Base-by-base conservation (phyloP, 2,329 filamentous ascomycete species). In the Alternaria alternata region DNA sequence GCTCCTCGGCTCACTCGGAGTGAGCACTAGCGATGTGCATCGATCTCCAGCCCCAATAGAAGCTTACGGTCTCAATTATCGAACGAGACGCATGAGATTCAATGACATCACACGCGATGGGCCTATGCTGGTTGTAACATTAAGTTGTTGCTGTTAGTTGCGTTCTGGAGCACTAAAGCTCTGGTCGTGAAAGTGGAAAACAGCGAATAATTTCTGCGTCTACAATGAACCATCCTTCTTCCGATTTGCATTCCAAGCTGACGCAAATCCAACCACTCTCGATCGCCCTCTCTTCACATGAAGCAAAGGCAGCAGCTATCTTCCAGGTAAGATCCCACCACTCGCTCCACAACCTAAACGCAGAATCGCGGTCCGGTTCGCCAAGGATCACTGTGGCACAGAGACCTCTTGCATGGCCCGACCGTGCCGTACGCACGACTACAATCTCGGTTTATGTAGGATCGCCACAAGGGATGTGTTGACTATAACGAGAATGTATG, bases 401-500 rank as follows among this genome's bases (percentile, higher is more conserved):
- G 14, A 48, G 44, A 48, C 28, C 44, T 34, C 44, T 48, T 48
- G 44, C 44, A 34, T 48, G 44, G 28, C 28, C 44, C 44, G 18
- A 48, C 44, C 16, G 44, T 16, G 44, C 44, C 44, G n/a, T 48
- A 48, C 28, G 28, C 44, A 28, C 20, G 22, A 48, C 28, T 28
- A 20, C 12, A 34, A 12, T 32, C 44, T 5, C 18, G 28, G 28
- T 9, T 22, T 26, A 32, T 8, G 18, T 3, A 2, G n/a, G 20
- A 5, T 30, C 22, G 18, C 44, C 28, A 48, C 44, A 34, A 5
- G 44, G 28, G 28, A 34, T 48, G 20, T 48, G 28, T 34, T 22
- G 20, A 18, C 12, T 7, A 32, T 22, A 34, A 3, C 18, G 22
- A 48, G 12, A 9, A 36, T 24, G 46, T 22, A 36, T 22, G 8